Conservation (phyloP, 2,329 filamentous ascomycete species). For the Arthrobotrys megalospora region DNA sequence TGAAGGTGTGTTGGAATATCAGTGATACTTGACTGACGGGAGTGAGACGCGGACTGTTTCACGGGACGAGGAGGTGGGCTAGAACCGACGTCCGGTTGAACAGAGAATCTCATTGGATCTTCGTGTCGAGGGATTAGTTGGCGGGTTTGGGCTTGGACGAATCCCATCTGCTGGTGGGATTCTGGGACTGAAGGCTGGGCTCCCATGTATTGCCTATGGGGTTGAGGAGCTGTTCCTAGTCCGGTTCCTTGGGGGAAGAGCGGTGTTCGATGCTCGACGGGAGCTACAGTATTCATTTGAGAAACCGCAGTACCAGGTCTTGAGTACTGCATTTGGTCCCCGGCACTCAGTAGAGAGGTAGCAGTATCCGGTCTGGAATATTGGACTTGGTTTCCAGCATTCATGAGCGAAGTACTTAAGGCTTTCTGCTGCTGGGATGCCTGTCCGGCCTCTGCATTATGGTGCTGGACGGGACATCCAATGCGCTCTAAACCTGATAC, state of each 20-base stretch:
- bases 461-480: constrained; percentile 51
- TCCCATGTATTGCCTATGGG: constrained; percentile 33
- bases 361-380: constrained; percentile 32
- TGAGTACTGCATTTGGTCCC: neutral
- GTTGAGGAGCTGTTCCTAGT: neutral
- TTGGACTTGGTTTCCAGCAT: constrained; percentile 1
- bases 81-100: constrained; percentile 4
- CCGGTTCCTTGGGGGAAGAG: constrained; percentile 1
- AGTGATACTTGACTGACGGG: constrained; percentile 6
- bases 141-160: neutral
- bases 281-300: neutral
- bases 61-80: constrained; percentile 31
- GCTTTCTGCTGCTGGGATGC: constrained; percentile 22
- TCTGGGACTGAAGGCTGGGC: constrained; percentile 2
- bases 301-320: too few relatives aligned
- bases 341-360: neutral
- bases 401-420: constrained; percentile 22
- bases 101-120: constrained; percentile 9
- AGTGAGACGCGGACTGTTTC: constrained; percentile 2
- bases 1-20: neutral
- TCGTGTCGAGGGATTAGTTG: constrained; percentile 21
- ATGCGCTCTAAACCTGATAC: constrained; percentile 34
- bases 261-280: constrained; percentile 20
- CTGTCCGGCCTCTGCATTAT: constrained; percentile 36
- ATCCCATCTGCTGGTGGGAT: neutral